Evolutionary conservation across 371 early-diverging fungal genomes (phyloP), one percentile per base, ranked within the genome.

Genomic region (Lichtheimia corymbifera): DNA sequence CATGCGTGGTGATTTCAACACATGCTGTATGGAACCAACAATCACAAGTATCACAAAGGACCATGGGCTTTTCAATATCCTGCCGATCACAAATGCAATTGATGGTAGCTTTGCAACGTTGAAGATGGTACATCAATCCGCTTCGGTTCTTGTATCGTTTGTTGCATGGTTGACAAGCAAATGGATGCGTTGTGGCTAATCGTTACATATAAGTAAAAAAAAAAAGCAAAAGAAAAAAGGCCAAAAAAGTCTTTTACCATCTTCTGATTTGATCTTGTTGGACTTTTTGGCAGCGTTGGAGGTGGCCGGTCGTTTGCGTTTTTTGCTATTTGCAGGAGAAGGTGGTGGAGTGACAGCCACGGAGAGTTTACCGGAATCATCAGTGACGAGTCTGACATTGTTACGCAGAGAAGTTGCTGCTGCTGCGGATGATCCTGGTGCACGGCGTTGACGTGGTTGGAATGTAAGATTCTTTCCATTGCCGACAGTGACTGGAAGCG

Each of bases 1-100:
- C 35, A 35, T 35, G 35, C 11, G 35, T 35, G 9, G 11, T 35
- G 9, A 35, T 35, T 2, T 35, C 77, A 47, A 79, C 53, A 56
- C 86, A 85, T 13, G 73, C 74, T 9, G 73, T 49, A 70, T 85
- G 86, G n/a, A 83, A 74, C 83, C 82, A 83, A n/a, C 63, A 68
- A 53, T 77, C 58, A 56, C 86, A 85, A 14, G 70, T 52, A 42
- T 74, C 73, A 44, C 86, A 85, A 62, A 83, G 79, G n/a, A 85
- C 71, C 74, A 85, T 70, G 5, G 41, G 14, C 2, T 62, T 24
- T 2, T 30, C 41, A 1, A 18, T 15, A 28, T 60, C 41, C 25
- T 42, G 22, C n/a, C 42, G 43, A 14, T 42, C 50, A 22, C 62
- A 62, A 12, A 55, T 55, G 41, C 62, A 62, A 42, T 55, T 5